phyloP scores from a whole-genome alignment of 208 protist species.

The Leishmania braziliensis region DNA sequence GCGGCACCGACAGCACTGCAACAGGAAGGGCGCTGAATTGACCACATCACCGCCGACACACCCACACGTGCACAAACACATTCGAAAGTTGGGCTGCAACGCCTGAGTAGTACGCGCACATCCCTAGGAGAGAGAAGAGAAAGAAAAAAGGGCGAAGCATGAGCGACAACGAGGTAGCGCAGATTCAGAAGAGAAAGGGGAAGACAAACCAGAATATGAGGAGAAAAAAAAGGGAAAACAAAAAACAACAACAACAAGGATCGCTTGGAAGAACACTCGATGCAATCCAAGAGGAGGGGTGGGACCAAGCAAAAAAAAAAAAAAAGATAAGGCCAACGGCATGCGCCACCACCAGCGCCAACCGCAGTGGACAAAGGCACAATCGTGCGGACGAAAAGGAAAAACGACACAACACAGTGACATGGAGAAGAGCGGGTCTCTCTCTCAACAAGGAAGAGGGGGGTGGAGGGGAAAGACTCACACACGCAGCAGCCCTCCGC shows the following conservation, averaged over 20 bases:
- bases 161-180: neutral
- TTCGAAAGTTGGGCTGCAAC: neutral
- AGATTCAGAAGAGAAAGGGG: neutral
- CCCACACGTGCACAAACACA: neutral
- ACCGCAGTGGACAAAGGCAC: neutral
- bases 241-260: neutral
- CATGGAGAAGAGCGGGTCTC: neutral
- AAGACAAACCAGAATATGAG: neutral
- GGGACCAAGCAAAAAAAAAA: neutral
- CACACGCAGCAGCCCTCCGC: neutral
- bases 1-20: neutral
- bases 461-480: neutral
- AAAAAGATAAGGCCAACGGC: neutral
- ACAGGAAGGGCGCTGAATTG: neutral
- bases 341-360: neutral
- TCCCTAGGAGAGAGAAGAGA: neutral
- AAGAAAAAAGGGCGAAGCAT: constrained; percentile 1
- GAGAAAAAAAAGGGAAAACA: neutral
- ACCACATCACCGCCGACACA: neutral
- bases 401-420: neutral
- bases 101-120: neutral
- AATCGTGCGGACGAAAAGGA: neutral
- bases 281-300: neutral
- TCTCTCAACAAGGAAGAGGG: neutral
- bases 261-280: neutral